Base-by-base conservation (phyloP, 2,329 filamentous ascomycete genomes). In the Cytospora schulzeri region DNA sequence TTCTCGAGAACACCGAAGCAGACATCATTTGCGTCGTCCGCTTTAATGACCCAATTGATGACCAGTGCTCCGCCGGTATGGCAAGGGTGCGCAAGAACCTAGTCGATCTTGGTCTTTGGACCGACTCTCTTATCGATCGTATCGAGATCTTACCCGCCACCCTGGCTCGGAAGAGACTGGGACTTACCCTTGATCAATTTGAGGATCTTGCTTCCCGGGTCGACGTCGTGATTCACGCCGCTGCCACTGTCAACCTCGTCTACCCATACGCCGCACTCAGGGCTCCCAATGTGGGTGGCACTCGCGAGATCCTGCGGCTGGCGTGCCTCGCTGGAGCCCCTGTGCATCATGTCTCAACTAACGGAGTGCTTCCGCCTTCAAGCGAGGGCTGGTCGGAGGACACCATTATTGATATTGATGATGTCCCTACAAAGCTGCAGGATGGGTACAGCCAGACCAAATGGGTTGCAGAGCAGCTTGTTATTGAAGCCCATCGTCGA, bases 361-460 rank as follows among this genome's bases (percentile, higher is more conserved):
- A 93, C 69, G 91, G 91, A 58, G 91, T 94, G 2, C 76, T 94
- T 41, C 90, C 91, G 1, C 85, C 88, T 9, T 91, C 88, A 0
- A 81, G 83, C 6, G 81, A 87, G 48, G 89, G 90, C 14, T 93
- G 90, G 90, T 76, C 85, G 1, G 91, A 93, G 73, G 85, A 88
- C 67, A 79, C 85, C 12, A 87, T 89, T 77, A 79, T 93, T 19
- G 80, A 83, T 33, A 82, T 91, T 5, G 84, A 89, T 15, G 85
- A 88, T 55, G 90, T 93, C 1, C 88, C 89, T 0, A 84, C 81
- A 52, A 89, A 89, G 73, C 79, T 93, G 6, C 77, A 84, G 1
- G 90, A 92, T 70, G 90, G 90, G 1, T 93, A 93, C 68, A 89
- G 90, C 0, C 90, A 92, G 75, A 91, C 90, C 0, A 93, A 93